A percentile compares a stretch with the other conserved stretches of the same genome.
Evolutionary conservation across 75 land plant genomes (phyloP).

Genomic region (Gnetum montanum): DNA sequence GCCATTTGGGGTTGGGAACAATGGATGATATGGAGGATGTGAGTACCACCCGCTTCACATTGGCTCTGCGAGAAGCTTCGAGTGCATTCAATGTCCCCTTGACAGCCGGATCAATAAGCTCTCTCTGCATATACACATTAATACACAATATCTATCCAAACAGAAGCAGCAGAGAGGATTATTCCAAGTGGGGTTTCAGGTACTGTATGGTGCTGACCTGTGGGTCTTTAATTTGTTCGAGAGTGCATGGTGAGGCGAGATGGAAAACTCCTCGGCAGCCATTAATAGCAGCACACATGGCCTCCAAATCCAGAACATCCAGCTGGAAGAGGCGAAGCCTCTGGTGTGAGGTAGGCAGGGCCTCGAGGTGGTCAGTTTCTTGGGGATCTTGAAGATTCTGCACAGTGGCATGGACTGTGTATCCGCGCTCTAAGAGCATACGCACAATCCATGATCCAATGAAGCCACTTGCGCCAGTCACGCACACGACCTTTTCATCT

Average conservation of each 20-base stretch:
- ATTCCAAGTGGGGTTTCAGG: too few species aligned
- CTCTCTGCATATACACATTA: conserved; percentile 12
- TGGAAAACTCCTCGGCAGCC: conserved; percentile 37
- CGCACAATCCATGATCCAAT: conserved; percentile 18
- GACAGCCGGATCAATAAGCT: conserved; percentile 68
- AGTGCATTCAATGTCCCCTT: conserved; percentile 79
- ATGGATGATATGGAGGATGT: conserved; percentile 76
- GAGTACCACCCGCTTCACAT: conserved; percentile 59
- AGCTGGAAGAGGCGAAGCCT: conserved; percentile 23
- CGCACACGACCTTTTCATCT: conserved; percentile 9
- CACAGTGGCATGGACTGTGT: conserved; percentile 13
- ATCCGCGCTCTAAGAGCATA: conserved; percentile 11
- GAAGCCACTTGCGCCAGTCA: conserved; percentile 17
- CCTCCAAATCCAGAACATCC: conserved; percentile 22
- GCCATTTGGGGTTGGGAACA: conserved; percentile 43
- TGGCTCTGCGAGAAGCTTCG: conserved; percentile 41
- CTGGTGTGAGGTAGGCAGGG: conserved; percentile 18
- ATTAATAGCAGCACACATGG: conserved; percentile 13
- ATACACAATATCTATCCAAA: conserved; percentile 1
- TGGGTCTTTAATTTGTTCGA: conserved; percentile 12
- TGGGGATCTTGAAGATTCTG: conserved; percentile 2
- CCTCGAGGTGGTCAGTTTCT: conserved; percentile 12
- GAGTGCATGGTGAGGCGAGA: conserved; percentile 26
- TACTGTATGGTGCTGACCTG: too few species aligned
- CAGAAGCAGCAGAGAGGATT: too few species aligned